Evolutionary conservation across 78 protist species (phyloP).

Genomic region (Anaeramoeba flamelloides): DNA sequence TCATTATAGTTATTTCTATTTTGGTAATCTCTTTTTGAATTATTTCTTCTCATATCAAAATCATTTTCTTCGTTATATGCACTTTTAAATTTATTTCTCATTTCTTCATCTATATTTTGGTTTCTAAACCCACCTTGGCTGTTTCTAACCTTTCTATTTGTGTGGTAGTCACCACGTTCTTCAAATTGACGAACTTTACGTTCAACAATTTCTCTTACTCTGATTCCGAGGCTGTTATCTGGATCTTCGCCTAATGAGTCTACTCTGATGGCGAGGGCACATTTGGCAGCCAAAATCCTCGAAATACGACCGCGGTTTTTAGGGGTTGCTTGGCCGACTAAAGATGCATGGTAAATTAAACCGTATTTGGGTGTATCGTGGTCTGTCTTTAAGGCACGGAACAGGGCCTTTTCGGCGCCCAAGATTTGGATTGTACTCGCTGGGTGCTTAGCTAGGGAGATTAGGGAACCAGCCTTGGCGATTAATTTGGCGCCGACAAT

Average conservation of each 20-base stretch:
- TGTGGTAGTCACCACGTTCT: too few relatives aligned
- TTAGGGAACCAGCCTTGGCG: slow-evolving; percentile 77
- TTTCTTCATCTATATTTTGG: too few relatives aligned
- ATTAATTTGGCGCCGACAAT: slow-evolving; percentile 85
- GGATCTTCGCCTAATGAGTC: slow-evolving; percentile 84
- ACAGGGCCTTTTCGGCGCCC: slow-evolving; percentile 63
- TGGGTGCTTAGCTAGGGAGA: slow-evolving; percentile 81
- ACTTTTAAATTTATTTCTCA: too few relatives aligned
- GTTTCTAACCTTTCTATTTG: too few relatives aligned
- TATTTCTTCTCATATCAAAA: too few relatives aligned
- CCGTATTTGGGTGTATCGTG: slow-evolving; percentile 93
- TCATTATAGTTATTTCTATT: too few relatives aligned
- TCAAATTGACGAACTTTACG: too few relatives aligned
- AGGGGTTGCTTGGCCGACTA: slow-evolving; percentile 76
- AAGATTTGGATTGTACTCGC: slow-evolving; percentile 88
- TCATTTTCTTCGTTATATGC: too few relatives aligned
- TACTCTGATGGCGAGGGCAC: slow-evolving; percentile 74
- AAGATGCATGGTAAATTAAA: slow-evolving; percentile 81
- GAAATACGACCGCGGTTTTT: slow-evolving; percentile 88
- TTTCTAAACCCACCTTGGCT: too few relatives aligned
- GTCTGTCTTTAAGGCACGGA: slow-evolving; percentile 71
- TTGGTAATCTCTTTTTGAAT: too few relatives aligned
- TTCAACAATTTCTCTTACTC: too few relatives aligned
- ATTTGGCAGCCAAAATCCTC: slow-evolving; percentile 84
- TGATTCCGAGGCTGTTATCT: too few relatives aligned